Conservation (phyloP, 495 filamentous ascomycete species). For the Xylaria telfairii region DNA sequence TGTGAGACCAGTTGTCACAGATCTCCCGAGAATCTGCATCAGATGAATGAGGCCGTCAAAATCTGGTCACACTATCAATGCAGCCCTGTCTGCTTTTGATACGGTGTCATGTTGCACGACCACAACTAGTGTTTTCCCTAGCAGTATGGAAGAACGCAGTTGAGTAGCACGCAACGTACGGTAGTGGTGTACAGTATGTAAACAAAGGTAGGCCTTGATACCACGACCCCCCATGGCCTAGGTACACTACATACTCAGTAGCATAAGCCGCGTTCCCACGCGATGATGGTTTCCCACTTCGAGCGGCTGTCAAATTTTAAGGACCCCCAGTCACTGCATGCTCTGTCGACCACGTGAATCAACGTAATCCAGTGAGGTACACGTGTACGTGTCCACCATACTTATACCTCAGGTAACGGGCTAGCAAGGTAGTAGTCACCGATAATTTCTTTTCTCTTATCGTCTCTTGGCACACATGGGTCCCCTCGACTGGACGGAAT, state of each 20-base stretch:
- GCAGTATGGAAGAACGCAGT: not conserved
- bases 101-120: not conserved
- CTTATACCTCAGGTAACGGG: not conserved
- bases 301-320: conserved; percentile 27
- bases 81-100: conserved; percentile 1
- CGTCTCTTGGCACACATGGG: conserved; percentile 9
- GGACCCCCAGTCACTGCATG: conserved; percentile 24
- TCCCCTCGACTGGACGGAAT: conserved; percentile 2
- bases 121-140: not conserved
- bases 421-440: conserved; percentile 5
- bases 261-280: conserved; percentile 3
- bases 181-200: not conserved
- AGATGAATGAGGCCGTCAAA: conserved; percentile 17
- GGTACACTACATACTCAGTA: no score
- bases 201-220: not conserved
- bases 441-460: conserved; percentile 17
- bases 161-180: not conserved
- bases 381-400: conserved; percentile 6
- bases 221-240: not conserved
- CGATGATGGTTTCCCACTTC: conserved; percentile 6
- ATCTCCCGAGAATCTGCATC: conserved; percentile 16
- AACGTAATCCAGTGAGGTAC: conserved; percentile 8
- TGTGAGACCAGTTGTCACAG: not conserved
- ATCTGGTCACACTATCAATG: conserved; percentile 16
- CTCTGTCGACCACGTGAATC: conserved; percentile 23